These are phyloP conservation scores for Glycine tomentella DNA, from an alignment of 306 rosid species.

Conservation along the genomic window DNA sequence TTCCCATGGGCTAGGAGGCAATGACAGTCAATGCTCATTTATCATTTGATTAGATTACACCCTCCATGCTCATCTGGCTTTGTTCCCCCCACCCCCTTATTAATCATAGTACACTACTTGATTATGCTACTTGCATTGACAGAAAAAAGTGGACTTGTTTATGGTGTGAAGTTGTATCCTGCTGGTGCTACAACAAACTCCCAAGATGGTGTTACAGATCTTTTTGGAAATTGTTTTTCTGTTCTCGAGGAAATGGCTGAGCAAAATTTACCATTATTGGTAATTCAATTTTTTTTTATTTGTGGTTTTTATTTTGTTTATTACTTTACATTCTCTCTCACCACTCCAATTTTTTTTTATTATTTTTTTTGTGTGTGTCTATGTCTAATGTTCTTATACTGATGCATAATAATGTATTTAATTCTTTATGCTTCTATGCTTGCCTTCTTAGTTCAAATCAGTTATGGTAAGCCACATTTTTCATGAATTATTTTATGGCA, in stretches of 20 bases:
- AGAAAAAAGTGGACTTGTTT: conserved; percentile 79
- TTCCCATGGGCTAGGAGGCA: not conserved
- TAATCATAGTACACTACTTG: conserved; percentile 4
- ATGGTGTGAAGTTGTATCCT: conserved; percentile 90
- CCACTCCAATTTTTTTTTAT: not conserved
- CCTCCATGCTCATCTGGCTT: conserved; percentile 7
- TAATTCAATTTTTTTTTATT: conserved; percentile 40
- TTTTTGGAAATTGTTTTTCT: conserved; percentile 80
- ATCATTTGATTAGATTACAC: not conserved
- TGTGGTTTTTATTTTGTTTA: conserved; percentile 17
- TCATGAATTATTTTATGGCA: conserved; percentile 12
- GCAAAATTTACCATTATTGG: conserved; percentile 83
- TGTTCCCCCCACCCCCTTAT: not conserved
- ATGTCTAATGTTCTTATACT: not conserved
- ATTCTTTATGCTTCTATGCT: conserved; percentile 15
- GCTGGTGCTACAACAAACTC: conserved; percentile 97
- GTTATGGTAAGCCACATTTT: not conserved
- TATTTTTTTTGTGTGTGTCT: not conserved
- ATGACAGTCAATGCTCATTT: not conserved
- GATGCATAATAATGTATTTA: not conserved
- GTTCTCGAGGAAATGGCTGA: conserved; percentile 88
- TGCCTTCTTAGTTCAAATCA: conserved; percentile 31
- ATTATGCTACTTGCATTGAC: conserved; percentile 44
- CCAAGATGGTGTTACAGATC: conserved; percentile 93
- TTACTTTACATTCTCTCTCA: conserved; percentile 13